These are phyloP conservation scores for Favolaschia claudopus DNA, from an alignment of 768 basidiomycete genomes.

Conservation along the genomic window DNA sequence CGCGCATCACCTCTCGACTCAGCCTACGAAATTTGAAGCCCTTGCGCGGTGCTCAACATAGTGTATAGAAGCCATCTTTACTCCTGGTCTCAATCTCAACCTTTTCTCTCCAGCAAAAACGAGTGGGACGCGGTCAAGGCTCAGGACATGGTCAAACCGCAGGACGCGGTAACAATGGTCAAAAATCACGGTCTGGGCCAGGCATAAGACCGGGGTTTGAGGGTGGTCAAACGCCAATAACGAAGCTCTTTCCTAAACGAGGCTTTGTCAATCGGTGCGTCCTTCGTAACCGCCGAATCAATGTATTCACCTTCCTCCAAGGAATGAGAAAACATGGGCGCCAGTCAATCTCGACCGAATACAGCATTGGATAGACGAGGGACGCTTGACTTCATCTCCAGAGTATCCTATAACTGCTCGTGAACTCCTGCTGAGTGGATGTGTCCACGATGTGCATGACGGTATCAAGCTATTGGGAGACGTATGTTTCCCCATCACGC, in stretches of 20 bases:
- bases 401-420: slow-evolving; percentile 88
- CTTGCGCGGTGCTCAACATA: slow-evolving; percentile 72
- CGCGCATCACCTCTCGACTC: slow-evolving; percentile 48
- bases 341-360: slow-evolving; percentile 88
- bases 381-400: slow-evolving; percentile 78
- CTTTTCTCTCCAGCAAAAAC: slow-evolving; percentile 75
- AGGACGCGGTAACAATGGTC: slow-evolving; percentile 94
- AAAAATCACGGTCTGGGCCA: slow-evolving; percentile 90
- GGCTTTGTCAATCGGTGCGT: slow-evolving; percentile 94
- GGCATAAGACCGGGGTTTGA: slow-evolving; percentile 89
- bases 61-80: slow-evolving; percentile 44
- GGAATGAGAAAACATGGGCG: slow-evolving; percentile 78
- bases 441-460: slow-evolving; percentile 87
- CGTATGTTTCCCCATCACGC: slow-evolving; percentile 52
- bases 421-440: slow-evolving; percentile 85
- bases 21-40: slow-evolving; percentile 79
- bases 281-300: not conserved
- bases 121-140: slow-evolving; percentile 92
- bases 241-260: slow-evolving; percentile 89
- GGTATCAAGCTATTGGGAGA: slow-evolving; percentile 92
- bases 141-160: slow-evolving; percentile 93
- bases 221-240: slow-evolving; percentile 96
- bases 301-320: slow-evolving; percentile 37
- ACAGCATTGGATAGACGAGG: slow-evolving; percentile 90
- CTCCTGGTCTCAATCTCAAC: not conserved